These are phyloP conservation scores for Boletus subluridellus DNA, from an alignment of 1,284 basidiomycete species.

Conservation along the genomic window DNA sequence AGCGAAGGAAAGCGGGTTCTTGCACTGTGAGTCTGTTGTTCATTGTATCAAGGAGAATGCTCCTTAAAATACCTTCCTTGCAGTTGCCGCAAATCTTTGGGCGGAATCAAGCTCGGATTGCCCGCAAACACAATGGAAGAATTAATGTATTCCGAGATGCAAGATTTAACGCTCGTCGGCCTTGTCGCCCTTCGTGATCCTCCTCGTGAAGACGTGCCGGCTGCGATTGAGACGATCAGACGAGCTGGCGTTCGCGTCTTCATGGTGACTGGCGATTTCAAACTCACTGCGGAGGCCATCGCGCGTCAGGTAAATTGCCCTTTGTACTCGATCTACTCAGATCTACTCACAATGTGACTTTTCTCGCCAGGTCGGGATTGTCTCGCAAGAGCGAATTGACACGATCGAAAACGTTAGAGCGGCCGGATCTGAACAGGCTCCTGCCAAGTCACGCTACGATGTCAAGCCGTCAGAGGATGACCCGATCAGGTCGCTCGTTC, in stretches of 20 bases:
- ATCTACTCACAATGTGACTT: neutral
- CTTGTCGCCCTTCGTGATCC: conserved; percentile 60
- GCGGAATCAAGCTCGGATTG: conserved; percentile 24
- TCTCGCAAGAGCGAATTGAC: conserved; percentile 48
- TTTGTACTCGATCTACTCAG: conserved; percentile 42
- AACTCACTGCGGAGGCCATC: conserved; percentile 45
- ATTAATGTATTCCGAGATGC: conserved; percentile 36
- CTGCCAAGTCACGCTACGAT: conserved; percentile 33
- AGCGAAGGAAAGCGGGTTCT: conserved; percentile 61
- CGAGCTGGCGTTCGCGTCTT: conserved; percentile 46
- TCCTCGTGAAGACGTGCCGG: conserved; percentile 50
- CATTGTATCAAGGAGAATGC: neutral
- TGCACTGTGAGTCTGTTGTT: conserved; percentile 32
- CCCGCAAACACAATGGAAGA: conserved; percentile 39
- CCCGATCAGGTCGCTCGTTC: conserved; percentile 36
- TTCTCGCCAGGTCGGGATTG: conserved; percentile 50
- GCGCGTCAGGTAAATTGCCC: conserved; percentile 39
- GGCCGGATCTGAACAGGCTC: conserved; percentile 10
- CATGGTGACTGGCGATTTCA: conserved; percentile 59
- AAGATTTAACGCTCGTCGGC: conserved; percentile 50
- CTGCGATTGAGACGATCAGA: conserved; percentile 46
- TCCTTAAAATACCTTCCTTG: neutral
- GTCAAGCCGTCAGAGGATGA: conserved; percentile 34
- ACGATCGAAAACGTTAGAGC: conserved; percentile 36
- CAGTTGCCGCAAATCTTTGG: conserved; percentile 32